Conservation (phyloP, 495 filamentous ascomycete genomes). For the Neurospora sp. region DNA sequence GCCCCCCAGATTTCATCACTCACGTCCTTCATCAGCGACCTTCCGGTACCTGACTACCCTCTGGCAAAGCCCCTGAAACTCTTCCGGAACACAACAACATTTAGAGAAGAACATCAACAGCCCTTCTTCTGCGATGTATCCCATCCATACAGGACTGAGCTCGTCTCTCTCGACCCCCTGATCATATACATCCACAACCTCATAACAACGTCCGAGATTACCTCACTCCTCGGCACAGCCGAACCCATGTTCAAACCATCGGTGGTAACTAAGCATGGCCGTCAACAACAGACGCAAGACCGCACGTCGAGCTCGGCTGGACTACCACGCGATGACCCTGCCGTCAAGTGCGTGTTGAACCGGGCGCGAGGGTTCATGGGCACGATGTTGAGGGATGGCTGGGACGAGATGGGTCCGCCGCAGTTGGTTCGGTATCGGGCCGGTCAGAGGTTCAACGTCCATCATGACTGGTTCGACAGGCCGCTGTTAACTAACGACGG, state of each 20-base stretch:
- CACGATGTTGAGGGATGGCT: slow-evolving; percentile 30
- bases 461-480: slow-evolving; percentile 38
- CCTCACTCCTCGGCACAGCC: slow-evolving; percentile 27
- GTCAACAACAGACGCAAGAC: slow-evolving; percentile 23
- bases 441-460: slow-evolving; percentile 36
- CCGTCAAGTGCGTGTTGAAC: slow-evolving; percentile 32
- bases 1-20: slow-evolving; percentile 7
- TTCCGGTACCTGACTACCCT: slow-evolving; percentile 14
- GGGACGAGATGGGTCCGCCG: slow-evolving; percentile 38
- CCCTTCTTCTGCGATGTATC: slow-evolving; percentile 19
- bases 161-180: slow-evolving; percentile 36
- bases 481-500: slow-evolving; percentile 18
- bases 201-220: slow-evolving; percentile 26
- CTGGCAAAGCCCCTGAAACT: slow-evolving; percentile 5
- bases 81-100: slow-evolving; percentile 5
- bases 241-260: slow-evolving; percentile 32
- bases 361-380: slow-evolving; percentile 35
- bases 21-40: slow-evolving; percentile 12
- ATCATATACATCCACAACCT: slow-evolving; percentile 38
- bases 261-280: slow-evolving; percentile 28
- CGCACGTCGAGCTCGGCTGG: slow-evolving; percentile 37
- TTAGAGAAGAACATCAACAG: neutral
- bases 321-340: slow-evolving; percentile 29
- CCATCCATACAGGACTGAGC: slow-evolving; percentile 30
- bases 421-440: slow-evolving; percentile 40